A percentile compares a stretch with the other conserved stretches of the same genome.
These are phyloP conservation scores for Aspergillus novofumigatus DNA, from an alignment of 2,329 filamentous ascomycete species.

Conservation along the genomic window DNA sequence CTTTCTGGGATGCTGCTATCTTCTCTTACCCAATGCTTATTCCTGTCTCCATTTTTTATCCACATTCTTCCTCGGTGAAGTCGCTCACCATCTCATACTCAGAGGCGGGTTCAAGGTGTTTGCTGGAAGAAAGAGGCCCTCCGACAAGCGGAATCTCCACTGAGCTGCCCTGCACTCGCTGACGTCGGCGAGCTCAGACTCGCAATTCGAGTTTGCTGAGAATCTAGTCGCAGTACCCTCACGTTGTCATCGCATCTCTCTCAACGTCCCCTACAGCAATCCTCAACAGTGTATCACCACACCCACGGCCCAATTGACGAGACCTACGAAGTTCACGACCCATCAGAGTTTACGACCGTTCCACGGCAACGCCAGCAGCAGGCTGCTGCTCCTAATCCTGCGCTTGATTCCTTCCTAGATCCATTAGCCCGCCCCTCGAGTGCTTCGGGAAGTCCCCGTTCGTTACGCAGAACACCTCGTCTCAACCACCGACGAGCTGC, in stretches of 20 bases:
- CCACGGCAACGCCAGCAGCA: slow-evolving; percentile 47
- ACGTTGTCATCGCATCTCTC: slow-evolving; percentile 32
- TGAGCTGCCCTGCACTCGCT: slow-evolving; percentile 8
- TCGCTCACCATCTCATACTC: slow-evolving; percentile 3
- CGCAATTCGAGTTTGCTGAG: slow-evolving; percentile 5
- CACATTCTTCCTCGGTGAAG: slow-evolving; percentile 20
- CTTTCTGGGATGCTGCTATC: slow-evolving; percentile 10
- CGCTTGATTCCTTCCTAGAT: slow-evolving; percentile 41
- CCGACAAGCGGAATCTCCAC: slow-evolving; percentile 5
- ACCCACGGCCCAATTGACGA: slow-evolving; percentile 46
- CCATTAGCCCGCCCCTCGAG: slow-evolving; percentile 47
- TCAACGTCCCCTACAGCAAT: slow-evolving; percentile 17
- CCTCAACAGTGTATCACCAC: slow-evolving; percentile 43
- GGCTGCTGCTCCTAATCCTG: slow-evolving; percentile 33
- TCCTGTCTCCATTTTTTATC: slow-evolving; percentile 16
- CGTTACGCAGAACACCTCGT: slow-evolving; percentile 50
- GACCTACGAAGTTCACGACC: slow-evolving; percentile 52
- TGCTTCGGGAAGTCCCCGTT: slow-evolving; percentile 49
- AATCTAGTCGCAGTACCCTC: background rate
- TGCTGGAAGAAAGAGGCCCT: slow-evolving; percentile 7
- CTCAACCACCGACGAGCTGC: slow-evolving; percentile 37
- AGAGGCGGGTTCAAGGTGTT: slow-evolving; percentile 7
- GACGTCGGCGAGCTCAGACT: slow-evolving; percentile 8
- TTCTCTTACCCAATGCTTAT: slow-evolving; percentile 7
- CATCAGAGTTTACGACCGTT: slow-evolving; percentile 40